phyloP scores from a whole-genome alignment of 2,329 filamentous ascomycete genomes.

The Colletotrichum tanaceti region DNA sequence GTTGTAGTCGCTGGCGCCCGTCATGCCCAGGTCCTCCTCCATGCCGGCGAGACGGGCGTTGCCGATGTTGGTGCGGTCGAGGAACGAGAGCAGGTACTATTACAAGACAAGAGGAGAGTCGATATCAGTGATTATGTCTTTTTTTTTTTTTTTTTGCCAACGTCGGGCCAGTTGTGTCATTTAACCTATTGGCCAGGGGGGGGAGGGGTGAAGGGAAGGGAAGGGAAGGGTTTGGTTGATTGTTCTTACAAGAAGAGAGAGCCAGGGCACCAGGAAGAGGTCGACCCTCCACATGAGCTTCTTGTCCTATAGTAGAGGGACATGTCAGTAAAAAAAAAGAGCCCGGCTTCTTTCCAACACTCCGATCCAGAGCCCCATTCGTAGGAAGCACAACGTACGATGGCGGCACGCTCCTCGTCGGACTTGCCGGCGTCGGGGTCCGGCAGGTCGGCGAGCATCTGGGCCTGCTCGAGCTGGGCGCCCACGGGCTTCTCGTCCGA shows the following conservation, averaged over 20 bases:
- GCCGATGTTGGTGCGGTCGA: constrained; percentile 46
- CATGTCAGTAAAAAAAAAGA: constrained; percentile 16
- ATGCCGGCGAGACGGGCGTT: constrained; percentile 47
- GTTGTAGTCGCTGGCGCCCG: constrained; percentile 66
- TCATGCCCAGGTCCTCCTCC: constrained; percentile 42
- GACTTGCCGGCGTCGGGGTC: constrained; percentile 71
- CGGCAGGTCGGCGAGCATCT: constrained; percentile 46
- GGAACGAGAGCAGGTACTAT: constrained; percentile 48
- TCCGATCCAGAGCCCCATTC: no score
- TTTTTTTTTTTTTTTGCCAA: background rate
- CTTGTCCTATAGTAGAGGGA: constrained; percentile 62
- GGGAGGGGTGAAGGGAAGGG: no score
- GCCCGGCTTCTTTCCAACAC: background rate
- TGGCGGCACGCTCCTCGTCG: constrained; percentile 69
- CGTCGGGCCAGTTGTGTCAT: background rate
- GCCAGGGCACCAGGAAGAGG: constrained; percentile 69
- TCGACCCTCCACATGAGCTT: constrained; percentile 73
- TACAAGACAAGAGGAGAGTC: background rate
- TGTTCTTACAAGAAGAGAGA: constrained; percentile 45
- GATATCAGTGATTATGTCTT: background rate
- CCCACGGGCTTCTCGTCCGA: constrained; percentile 36
- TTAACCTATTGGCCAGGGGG: background rate
- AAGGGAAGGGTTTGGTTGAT: background rate
- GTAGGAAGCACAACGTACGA: constrained; percentile 61
- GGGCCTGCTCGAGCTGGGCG: constrained; percentile 45